Percentiles rank a stretch among this genome's conserved stretches.
phyloP scores from a whole-genome alignment of 495 filamentous ascomycete genomes.

The Umbilicaria muhlenbergii region DNA sequence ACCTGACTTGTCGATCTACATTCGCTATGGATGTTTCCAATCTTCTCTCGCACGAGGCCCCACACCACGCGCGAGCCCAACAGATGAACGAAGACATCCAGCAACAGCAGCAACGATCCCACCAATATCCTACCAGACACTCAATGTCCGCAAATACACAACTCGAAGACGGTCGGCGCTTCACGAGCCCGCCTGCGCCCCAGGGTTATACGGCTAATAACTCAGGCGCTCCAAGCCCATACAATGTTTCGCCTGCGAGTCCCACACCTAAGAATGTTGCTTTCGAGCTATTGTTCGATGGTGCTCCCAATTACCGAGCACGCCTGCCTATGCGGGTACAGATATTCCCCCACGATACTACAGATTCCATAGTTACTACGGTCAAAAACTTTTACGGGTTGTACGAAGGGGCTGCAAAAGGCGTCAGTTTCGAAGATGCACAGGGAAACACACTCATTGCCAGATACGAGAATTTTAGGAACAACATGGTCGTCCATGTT shows the following conservation, averaged over 20 bases:
- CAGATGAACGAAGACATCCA: conserved; percentile 25
- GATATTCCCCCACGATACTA: conserved; percentile 85
- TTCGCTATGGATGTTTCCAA: conserved; percentile 26
- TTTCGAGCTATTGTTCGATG: conserved; percentile 70
- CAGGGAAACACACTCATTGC: conserved; percentile 79
- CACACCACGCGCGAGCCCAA: conserved; percentile 4
- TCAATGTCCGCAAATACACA: conserved; percentile 18
- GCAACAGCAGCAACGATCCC: conserved; percentile 25
- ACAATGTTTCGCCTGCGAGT: conserved; percentile 31
- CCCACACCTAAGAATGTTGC: conserved; percentile 61
- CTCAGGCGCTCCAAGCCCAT: conserved; percentile 17
- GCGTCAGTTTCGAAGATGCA: conserved; percentile 83
- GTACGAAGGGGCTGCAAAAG: conserved; percentile 56
- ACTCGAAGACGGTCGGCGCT: conserved; percentile 6
- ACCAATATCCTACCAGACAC: conserved; percentile 24
- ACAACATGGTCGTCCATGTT: conserved; percentile 83
- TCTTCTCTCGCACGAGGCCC: conserved; percentile 22
- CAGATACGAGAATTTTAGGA: conserved; percentile 79
- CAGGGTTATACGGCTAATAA: conserved; percentile 3
- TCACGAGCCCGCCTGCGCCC: conserved; percentile 9
- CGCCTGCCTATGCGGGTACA: conserved; percentile 81
- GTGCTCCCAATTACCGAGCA: conserved; percentile 55
- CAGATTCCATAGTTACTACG: conserved; percentile 87
- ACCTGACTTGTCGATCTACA: no score
- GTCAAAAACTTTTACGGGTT: conserved; percentile 97